phyloP scores from a whole-genome alignment of 139 green algal species.

The Tetradesmus lagerheimii region DNA sequence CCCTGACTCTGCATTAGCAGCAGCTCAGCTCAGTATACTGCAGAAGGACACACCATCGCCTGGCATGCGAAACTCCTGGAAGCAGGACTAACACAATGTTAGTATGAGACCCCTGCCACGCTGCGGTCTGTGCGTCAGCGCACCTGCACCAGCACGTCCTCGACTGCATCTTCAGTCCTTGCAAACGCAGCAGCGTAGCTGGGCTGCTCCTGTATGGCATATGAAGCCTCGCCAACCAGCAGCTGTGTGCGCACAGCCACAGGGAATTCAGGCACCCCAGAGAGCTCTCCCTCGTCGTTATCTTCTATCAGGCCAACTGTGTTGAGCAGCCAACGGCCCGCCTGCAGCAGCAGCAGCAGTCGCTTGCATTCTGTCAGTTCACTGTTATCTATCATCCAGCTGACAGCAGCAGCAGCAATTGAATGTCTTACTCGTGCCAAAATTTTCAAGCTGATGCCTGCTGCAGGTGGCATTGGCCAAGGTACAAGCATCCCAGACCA shows the following conservation, averaged over 20 bases:
- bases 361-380: too few relatives aligned
- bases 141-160: slow-evolving; percentile 40
- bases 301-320: slow-evolving; percentile 27
- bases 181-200: slow-evolving; percentile 37
- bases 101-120: not conserved
- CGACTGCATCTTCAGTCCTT: not conserved
- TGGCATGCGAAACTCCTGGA: too few relatives aligned
- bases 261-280: slow-evolving; percentile 56
- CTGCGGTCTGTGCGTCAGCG: not conserved
- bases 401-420: not conserved
- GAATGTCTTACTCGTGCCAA: too few relatives aligned
- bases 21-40: too few relatives aligned
- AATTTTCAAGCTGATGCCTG: too few relatives aligned
- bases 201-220: slow-evolving; percentile 49
- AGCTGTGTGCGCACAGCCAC: slow-evolving; percentile 60
- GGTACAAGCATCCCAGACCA: not conserved
- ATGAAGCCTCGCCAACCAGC: slow-evolving; percentile 50
- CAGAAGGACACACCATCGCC: too few relatives aligned
- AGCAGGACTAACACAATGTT: too few relatives aligned
- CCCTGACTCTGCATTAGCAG: not conserved
- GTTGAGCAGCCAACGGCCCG: not conserved
- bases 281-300: not conserved
- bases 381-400: not conserved
- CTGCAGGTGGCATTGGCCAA: too few relatives aligned
- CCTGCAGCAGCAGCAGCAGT: not conserved